A percentile compares a stretch with the other conserved stretches of the same genome.
Evolutionary conservation across 2,329 filamentous ascomycete genomes (phyloP).

Genomic region (Cordyceps cicadae): DNA sequence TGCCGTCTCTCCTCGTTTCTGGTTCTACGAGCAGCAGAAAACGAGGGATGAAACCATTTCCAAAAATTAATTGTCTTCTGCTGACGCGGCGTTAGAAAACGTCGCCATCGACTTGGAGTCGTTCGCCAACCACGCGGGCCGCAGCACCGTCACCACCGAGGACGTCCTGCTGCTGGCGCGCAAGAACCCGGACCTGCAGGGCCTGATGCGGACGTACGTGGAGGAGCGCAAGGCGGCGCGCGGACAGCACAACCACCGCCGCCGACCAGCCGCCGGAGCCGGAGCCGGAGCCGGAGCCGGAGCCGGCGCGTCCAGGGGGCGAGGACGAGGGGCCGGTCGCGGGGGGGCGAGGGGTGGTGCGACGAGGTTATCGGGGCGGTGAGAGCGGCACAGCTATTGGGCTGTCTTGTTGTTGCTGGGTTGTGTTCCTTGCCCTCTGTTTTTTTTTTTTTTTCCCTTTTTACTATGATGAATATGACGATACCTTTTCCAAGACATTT

Average conservation of each 20-base stretch:
- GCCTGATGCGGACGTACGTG: slow-evolving; percentile 62
- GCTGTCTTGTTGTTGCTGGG: too few relatives aligned
- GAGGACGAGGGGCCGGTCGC: background rate
- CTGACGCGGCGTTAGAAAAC: too few relatives aligned
- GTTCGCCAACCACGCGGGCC: slow-evolving; percentile 65
- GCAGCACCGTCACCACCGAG: slow-evolving; percentile 70
- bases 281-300: slow-evolving; percentile 16
- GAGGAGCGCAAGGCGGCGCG: slow-evolving; percentile 47
- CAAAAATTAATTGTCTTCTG: too few relatives aligned
- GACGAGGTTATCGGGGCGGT: slow-evolving; percentile 8
- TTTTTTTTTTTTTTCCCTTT: background rate
- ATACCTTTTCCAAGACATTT: background rate
- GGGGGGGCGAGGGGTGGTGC: slow-evolving; percentile 23
- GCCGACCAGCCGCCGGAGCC: slow-evolving; percentile 10
- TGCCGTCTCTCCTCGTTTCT: too few relatives aligned
- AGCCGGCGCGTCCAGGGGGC: slow-evolving; percentile 15
- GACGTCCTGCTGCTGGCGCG: slow-evolving; percentile 83
- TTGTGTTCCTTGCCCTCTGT: background rate
- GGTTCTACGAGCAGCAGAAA: too few relatives aligned
- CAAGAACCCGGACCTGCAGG: slow-evolving; percentile 76
- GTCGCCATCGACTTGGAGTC: slow-evolving; percentile 49
- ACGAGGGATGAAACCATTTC: too few relatives aligned
- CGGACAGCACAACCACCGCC: too few relatives aligned
- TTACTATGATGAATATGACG: background rate
- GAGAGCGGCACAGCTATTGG: background rate